These are phyloP conservation scores for Eremothecium cymbalariae DNA, from an alignment of 1,139 yeast genomes.

Conservation along the genomic window DNA sequence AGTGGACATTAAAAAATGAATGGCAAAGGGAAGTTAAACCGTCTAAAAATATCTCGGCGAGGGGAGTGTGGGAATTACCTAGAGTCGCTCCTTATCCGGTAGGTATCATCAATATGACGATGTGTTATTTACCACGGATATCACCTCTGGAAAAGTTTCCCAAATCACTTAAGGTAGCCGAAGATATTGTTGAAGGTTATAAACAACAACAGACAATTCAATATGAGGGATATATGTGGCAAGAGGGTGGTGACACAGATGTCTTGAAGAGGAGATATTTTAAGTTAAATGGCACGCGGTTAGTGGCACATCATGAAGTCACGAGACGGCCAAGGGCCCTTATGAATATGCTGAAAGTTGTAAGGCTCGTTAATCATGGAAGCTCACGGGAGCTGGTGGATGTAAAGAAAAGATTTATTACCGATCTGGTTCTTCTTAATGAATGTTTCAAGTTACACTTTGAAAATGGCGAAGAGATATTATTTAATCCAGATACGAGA, in stretches of 20 bases:
- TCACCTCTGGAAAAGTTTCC: constrained; percentile 55
- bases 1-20: constrained; percentile 65
- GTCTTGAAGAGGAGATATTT: constrained; percentile 56
- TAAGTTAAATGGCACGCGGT: constrained; percentile 50
- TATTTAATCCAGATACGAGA: constrained; percentile 57
- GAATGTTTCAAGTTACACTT: constrained; percentile 58
- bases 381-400: background rate
- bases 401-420: constrained; percentile 34
- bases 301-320: constrained; percentile 58
- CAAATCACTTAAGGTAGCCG: constrained; percentile 52
- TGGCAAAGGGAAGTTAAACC: constrained; percentile 51
- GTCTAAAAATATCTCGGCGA: constrained; percentile 20
- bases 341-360: constrained; percentile 55
- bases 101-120: constrained; percentile 60
- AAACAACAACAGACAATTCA: constrained; percentile 34
- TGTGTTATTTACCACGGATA: constrained; percentile 62
- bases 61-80: constrained; percentile 14
- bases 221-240: constrained; percentile 58
- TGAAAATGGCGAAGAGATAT: constrained; percentile 61
- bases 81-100: constrained; percentile 49
- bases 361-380: no score
- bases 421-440: constrained; percentile 54
- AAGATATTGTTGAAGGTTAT: constrained; percentile 44
- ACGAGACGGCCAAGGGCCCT: constrained; percentile 57
- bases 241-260: constrained; percentile 69